These are phyloP conservation scores for Asclepias syriaca DNA, from an alignment of 257 asterid species.

Conservation along the genomic window DNA sequence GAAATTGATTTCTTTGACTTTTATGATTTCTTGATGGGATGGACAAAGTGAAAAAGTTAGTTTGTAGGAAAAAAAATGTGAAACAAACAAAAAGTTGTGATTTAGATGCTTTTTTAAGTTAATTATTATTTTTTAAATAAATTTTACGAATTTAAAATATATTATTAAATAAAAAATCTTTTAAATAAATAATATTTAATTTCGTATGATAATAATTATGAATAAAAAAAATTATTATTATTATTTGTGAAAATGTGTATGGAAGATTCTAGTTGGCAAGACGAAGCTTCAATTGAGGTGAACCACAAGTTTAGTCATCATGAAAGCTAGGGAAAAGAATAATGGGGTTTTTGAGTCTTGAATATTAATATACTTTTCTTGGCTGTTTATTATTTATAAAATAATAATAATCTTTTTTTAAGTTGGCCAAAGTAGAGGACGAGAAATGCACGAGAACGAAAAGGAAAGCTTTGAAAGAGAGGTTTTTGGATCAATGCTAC, in stretches of 20 bases:
- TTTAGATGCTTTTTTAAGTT: conserved; percentile 14
- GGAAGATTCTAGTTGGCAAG: conserved; percentile 18
- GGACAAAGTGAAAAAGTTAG: conserved; percentile 26
- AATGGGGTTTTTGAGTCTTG: conserved; percentile 11
- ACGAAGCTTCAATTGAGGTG: conserved; percentile 10
- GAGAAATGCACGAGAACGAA: background rate
- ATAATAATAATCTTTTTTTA: background rate
- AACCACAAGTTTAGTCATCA: conserved; percentile 20
- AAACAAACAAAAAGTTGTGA: background rate
- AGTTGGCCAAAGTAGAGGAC: background rate
- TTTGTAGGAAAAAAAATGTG: too few relatives aligned
- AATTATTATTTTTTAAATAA: background rate
- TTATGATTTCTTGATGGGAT: conserved; percentile 28
- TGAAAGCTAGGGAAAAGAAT: conserved; percentile 1
- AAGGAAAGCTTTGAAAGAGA: conserved; percentile 7
- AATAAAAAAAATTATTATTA: too few relatives aligned
- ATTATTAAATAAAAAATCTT: too few relatives aligned
- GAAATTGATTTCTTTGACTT: conserved; percentile 17
- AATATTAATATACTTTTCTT: background rate
- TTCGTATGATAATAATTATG: too few relatives aligned
- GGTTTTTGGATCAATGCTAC: conserved; percentile 1
- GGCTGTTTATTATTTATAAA: background rate
- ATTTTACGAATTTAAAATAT: too few relatives aligned
- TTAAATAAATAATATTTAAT: too few relatives aligned
- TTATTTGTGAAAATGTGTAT: background rate